Evolutionary conservation across 1,284 basidiomycete genomes (phyloP).

Genomic region (Ceratobasidium sp.): DNA sequence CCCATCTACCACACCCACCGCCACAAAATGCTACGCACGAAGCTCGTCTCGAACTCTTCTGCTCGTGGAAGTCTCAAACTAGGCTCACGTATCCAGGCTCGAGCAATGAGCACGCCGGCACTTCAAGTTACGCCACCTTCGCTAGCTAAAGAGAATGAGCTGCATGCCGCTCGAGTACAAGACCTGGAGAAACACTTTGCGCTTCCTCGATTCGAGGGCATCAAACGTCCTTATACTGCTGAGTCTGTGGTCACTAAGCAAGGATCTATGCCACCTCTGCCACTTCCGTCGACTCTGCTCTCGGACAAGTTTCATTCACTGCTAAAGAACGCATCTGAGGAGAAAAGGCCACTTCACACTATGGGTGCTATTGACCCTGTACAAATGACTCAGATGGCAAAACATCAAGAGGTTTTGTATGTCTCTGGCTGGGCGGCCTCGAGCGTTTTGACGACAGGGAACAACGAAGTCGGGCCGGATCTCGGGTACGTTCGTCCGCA

Average conservation of each 20-base stretch:
- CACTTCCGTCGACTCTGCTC: conserved; percentile 78
- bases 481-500: conserved; percentile 73
- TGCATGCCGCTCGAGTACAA: conserved; percentile 21
- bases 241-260: conserved; percentile 86
- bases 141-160: conserved; percentile 24
- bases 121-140: conserved; percentile 35
- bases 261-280: conserved; percentile 82
- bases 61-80: conserved; percentile 17
- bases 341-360: conserved; percentile 78
- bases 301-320: conserved; percentile 84
- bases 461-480: conserved; percentile 97
- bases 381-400: conserved; percentile 98
- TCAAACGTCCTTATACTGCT: conserved; percentile 83
- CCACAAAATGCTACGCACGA: conserved; percentile 32
- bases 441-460: conserved; percentile 88
- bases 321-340: conserved; percentile 71
- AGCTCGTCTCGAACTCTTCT: conserved; percentile 17
- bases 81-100: conserved; percentile 21
- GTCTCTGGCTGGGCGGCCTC: conserved; percentile 94
- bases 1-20: conserved; percentile 10
- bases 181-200: conserved; percentile 60
- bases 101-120: conserved; percentile 32
- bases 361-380: conserved; percentile 92
- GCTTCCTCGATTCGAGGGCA: conserved; percentile 75
- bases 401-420: conserved; percentile 93